Evolutionary conservation across 257 asterid species (phyloP), one percentile per base, ranked within the genome.

Genomic region (Ajuga chamaepitys): DNA sequence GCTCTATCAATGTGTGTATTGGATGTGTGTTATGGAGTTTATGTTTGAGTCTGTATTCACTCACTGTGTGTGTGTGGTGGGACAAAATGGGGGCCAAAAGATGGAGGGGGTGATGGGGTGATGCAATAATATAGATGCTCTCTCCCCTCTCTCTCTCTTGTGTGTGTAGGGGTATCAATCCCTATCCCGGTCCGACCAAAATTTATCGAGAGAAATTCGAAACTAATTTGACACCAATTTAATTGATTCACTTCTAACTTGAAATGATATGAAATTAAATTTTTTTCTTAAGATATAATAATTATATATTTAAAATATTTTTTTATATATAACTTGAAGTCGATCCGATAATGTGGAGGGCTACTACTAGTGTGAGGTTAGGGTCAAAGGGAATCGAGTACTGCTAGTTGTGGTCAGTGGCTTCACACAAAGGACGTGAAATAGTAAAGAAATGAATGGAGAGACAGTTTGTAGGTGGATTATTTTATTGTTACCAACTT

Each of bases 321-420:
- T n/a, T n/a, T n/a, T n/a, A n/a, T n/a, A n/a, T n/a, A n/a, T n/a
- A n/a, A n/a, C n/a, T n/a, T n/a, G n/a, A n/a, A n/a, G n/a, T n/a
- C n/a, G n/a, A n/a, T n/a, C n/a, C n/a, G n/a, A n/a, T n/a, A n/a
- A n/a, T n/a, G n/a, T n/a, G n/a, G n/a, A n/a, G n/a, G n/a, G n/a
- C n/a, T n/a, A n/a, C n/a, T n/a, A n/a, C n/a, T n/a, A 2, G 41
- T 4, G 60, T 9, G 67, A 47, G 57, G 67, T 54, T 55, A 28
- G 64, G 64, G 65, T 75, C 75, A 78, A 77, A 85, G 83, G 67
- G 85, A 73, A 68, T 63, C 78, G 55, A 69, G 54, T 74, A 58
- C 77, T 67, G 67, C 69, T 25, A 24, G 26, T 71, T 64, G 46
- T 3, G 13, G 11, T 53, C 34, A 30, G 75, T 75, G 78, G 75